Conservation (phyloP, 768 basidiomycete species). For the Cubamyces sp. region DNA sequence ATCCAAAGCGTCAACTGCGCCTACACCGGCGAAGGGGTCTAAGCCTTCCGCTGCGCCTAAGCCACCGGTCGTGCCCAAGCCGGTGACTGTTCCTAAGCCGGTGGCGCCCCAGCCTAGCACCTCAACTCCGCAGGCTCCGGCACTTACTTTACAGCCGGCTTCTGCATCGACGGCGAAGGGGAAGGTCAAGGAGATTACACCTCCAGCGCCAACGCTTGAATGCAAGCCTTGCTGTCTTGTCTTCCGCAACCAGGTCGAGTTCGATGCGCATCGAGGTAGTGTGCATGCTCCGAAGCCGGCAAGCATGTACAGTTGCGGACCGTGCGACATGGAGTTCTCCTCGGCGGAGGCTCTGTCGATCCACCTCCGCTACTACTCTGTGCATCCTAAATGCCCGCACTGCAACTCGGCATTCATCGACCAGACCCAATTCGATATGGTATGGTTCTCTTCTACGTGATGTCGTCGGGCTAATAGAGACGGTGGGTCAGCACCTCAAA, state of each 20-base stretch:
- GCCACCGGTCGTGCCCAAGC: no score
- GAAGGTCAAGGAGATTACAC: background rate
- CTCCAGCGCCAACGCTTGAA: background rate
- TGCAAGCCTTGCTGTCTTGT: background rate
- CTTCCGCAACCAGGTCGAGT: background rate
- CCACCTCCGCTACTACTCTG: conserved; percentile 8
- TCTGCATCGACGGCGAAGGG: background rate
- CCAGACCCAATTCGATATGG: conserved; percentile 12
- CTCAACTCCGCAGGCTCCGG: background rate
- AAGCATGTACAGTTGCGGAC: conserved; percentile 10
- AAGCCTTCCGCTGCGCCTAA: background rate
- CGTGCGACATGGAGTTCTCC: conserved; percentile 19
- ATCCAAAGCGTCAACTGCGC: background rate
- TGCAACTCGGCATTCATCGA: conserved; percentile 20
- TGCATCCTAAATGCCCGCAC: conserved; percentile 18
- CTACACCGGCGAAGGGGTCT: background rate
- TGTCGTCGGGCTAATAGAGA: background rate
- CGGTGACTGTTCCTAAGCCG: background rate
- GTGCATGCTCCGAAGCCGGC: background rate
- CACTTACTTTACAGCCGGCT: background rate
- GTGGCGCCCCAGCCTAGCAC: background rate
- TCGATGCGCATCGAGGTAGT: background rate
- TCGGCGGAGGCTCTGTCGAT: conserved; percentile 18
- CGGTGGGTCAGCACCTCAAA: background rate
- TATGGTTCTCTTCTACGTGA: background rate